These are phyloP conservation scores for Neoboletus subvelutipes DNA, from an alignment of 768 basidiomycete species.

Conservation along the genomic window DNA sequence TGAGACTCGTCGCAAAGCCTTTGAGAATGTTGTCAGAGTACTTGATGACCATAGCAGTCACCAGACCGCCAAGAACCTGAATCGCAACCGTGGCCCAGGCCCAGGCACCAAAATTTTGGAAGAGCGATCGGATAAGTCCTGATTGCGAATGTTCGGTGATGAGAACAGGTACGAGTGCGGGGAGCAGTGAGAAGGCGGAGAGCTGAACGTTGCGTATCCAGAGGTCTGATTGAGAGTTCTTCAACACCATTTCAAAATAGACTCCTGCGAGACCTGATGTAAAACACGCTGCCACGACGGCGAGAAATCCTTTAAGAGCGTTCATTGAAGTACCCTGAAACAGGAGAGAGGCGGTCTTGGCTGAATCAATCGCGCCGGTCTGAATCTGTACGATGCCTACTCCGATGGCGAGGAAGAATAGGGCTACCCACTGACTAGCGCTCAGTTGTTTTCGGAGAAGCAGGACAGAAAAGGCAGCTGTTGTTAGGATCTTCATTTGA, in stretches of 20 bases:
- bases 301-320: conserved; percentile 81
- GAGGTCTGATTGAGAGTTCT: conserved; percentile 83
- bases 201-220: conserved; percentile 98
- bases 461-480: conserved; percentile 83
- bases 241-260: conserved; percentile 98
- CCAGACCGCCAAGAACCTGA: conserved; percentile 88
- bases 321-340: conserved; percentile 63
- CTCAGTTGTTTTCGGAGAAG: conserved; percentile 76
- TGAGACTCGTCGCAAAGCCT: conserved; percentile 93
- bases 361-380: conserved; percentile 33
- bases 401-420: conserved; percentile 83
- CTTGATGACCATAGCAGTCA: conserved; percentile 93
- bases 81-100: conserved; percentile 88
- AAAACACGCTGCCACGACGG: conserved; percentile 88
- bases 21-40: conserved; percentile 91
- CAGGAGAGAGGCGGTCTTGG: conserved; percentile 30
- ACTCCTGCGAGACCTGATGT: conserved; percentile 96
- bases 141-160: conserved; percentile 44
- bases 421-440: conserved; percentile 77
- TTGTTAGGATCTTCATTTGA: conserved; percentile 97
- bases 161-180: conserved; percentile 78
- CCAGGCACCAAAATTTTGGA: conserved; percentile 86
- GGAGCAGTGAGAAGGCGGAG: conserved; percentile 89
- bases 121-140: conserved; percentile 53
- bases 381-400: conserved; percentile 90